Conservation (phyloP, 2,329 filamentous ascomycete species). For the Arthroderma sp. region DNA sequence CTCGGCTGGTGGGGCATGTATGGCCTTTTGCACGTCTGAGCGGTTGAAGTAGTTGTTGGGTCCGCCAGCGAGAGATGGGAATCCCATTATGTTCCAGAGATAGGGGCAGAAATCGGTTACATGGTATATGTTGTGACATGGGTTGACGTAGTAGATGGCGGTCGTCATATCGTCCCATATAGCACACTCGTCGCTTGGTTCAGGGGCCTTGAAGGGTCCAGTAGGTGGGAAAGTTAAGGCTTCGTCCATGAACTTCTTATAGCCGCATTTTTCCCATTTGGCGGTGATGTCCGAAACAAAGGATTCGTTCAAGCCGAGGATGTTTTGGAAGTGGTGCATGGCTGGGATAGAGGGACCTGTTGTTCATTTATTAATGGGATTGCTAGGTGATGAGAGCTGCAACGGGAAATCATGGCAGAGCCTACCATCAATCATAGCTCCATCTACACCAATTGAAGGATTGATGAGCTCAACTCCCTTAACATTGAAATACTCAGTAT, state of each 20-base stretch:
- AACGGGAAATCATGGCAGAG: not conserved
- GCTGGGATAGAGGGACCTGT: constrained; percentile 27
- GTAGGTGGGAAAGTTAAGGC: constrained; percentile 54
- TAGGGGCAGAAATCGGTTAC: constrained; percentile 59
- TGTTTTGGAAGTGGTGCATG: constrained; percentile 27
- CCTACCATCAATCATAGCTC: constrained; percentile 1
- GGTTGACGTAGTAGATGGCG: constrained; percentile 49
- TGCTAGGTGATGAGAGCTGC: not conserved
- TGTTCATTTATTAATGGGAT: not conserved
- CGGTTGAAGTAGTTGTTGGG: constrained; percentile 57
- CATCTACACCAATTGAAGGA: constrained; percentile 41
- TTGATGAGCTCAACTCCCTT: constrained; percentile 61
- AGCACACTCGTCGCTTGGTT: constrained; percentile 37
- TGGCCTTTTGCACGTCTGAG: constrained; percentile 52
- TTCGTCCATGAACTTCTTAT: constrained; percentile 31
- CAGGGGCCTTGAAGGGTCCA: constrained; percentile 42
- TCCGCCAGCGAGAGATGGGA: constrained; percentile 54
- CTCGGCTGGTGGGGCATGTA: constrained; percentile 46
- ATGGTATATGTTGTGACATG: constrained; percentile 67
- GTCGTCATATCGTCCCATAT: constrained; percentile 45
- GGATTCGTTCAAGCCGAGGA: constrained; percentile 33
- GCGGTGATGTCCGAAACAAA: constrained; percentile 28
- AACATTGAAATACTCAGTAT: constrained; percentile 55
- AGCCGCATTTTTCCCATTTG: constrained; percentile 33
- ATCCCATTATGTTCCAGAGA: constrained; percentile 55